phyloP scores from a whole-genome alignment of 2,329 filamentous ascomycete genomes.

The Albifimbria verrucaria region DNA sequence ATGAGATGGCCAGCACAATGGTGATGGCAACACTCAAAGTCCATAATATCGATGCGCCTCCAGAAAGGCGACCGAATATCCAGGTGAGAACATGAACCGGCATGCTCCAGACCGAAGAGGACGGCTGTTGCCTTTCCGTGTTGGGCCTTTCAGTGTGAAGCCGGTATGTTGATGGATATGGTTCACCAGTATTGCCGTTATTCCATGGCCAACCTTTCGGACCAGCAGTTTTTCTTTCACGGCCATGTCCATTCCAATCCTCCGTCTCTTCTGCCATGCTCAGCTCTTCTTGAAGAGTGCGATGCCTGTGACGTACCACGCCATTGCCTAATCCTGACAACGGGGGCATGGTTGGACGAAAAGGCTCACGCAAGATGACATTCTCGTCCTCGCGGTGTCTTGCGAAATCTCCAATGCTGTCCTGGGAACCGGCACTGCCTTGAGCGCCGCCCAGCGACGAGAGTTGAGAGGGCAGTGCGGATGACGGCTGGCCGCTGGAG shows the following conservation, averaged over 20 bases:
- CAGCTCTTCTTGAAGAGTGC: slow-evolving; percentile 19
- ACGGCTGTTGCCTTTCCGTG: too few species aligned
- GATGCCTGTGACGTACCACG: neutral
- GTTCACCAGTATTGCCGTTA: too few species aligned
- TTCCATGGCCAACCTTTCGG: too few species aligned
- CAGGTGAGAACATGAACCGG: slow-evolving; percentile 46
- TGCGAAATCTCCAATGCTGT: slow-evolving; percentile 53
- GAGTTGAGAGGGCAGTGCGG: slow-evolving; percentile 42
- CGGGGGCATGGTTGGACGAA: slow-evolving; percentile 48
- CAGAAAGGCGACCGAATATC: slow-evolving; percentile 21
- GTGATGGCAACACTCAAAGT: slow-evolving; percentile 64
- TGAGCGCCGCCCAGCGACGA: slow-evolving; percentile 36
- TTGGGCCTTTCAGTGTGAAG: too few species aligned
- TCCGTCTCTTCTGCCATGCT: slow-evolving; percentile 29
- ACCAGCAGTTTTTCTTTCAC: too few species aligned
- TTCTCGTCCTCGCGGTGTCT: slow-evolving; percentile 52
- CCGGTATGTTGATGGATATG: too few species aligned
- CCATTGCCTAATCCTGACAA: slow-evolving; percentile 21
- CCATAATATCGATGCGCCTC: slow-evolving; percentile 54
- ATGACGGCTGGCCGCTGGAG: slow-evolving; percentile 34
- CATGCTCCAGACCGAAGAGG: too few species aligned
- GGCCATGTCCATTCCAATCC: too few species aligned
- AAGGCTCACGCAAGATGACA: slow-evolving; percentile 52
- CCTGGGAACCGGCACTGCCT: slow-evolving; percentile 45
- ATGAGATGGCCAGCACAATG: slow-evolving; percentile 53